Percentiles rank a stretch among this genome's conserved stretches.
These are phyloP conservation scores for Moniliella sp. DNA, from an alignment of 1,284 basidiomycete genomes.

Conservation along the genomic window DNA sequence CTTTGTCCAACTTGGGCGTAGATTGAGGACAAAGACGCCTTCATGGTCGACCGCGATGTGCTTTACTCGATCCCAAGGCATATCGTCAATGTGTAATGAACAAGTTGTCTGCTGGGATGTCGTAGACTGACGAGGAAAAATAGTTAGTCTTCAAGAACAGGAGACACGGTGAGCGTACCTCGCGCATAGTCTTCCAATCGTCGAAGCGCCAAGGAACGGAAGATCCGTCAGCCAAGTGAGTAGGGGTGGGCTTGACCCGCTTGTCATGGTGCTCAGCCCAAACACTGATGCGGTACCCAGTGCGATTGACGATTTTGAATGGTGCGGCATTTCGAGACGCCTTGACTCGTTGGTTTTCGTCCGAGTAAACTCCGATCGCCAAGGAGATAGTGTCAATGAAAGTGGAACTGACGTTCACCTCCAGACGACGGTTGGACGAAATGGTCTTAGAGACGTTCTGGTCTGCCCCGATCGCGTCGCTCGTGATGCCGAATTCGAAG, in stretches of 20 bases:
- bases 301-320: constrained; percentile 74
- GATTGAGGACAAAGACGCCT: constrained; percentile 68
- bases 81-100: constrained; percentile 50
- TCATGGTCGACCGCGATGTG: constrained; percentile 80
- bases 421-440: constrained; percentile 59
- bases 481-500: constrained; percentile 43
- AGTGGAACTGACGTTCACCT: constrained; percentile 67
- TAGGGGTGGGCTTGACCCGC: constrained; percentile 25
- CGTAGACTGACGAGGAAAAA: background rate
- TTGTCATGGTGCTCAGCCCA: constrained; percentile 40
- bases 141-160: background rate
- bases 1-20: constrained; percentile 60
- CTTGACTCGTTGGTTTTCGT: constrained; percentile 39
- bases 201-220: constrained; percentile 88
- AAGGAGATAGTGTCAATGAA: constrained; percentile 70
- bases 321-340: constrained; percentile 54
- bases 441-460: constrained; percentile 45
- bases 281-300: constrained; percentile 44
- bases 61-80: constrained; percentile 71
- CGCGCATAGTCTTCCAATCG: constrained; percentile 80
- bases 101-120: constrained; percentile 15
- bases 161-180: constrained; percentile 30
- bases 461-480: constrained; percentile 32
- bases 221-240: constrained; percentile 45
- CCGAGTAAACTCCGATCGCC: constrained; percentile 49